phyloP scores from a whole-genome alignment of 2,329 filamentous ascomycete genomes.

The Gremmenia infestans region DNA sequence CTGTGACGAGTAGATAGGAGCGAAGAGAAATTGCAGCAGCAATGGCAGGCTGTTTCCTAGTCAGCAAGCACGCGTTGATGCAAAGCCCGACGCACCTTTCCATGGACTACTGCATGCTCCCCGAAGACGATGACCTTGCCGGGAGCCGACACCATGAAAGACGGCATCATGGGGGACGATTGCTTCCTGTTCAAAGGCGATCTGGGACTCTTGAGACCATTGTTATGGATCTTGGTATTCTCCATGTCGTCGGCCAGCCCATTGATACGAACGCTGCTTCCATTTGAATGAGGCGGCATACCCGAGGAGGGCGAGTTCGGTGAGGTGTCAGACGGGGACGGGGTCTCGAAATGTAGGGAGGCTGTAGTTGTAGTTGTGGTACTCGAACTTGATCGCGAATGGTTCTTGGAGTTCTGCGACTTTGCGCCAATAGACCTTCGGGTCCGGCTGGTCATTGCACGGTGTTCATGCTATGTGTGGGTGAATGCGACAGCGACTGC shows the following conservation, averaged over 20 bases:
- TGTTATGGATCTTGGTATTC: slow-evolving; percentile 20
- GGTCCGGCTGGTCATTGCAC: slow-evolving; percentile 3
- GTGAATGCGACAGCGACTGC: background rate
- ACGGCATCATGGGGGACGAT: slow-evolving; percentile 67
- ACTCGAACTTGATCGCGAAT: slow-evolving; percentile 18
- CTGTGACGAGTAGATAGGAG: slow-evolving; percentile 93
- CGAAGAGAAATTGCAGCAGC: slow-evolving; percentile 91
- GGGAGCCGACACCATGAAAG: slow-evolving; percentile 97
- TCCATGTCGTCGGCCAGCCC: slow-evolving; percentile 14
- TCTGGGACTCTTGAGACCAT: slow-evolving; percentile 19
- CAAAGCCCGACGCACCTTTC: slow-evolving; percentile 58
- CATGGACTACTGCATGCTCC: slow-evolving; percentile 96
- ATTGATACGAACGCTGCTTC: slow-evolving; percentile 5
- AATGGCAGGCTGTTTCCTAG: slow-evolving; percentile 65
- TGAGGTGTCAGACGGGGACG: slow-evolving; percentile 22
- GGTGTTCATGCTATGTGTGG: background rate
- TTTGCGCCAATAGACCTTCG: slow-evolving; percentile 2
- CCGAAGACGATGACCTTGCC: slow-evolving; percentile 98
- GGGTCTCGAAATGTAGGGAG: slow-evolving; percentile 19
- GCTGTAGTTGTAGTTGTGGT: slow-evolving; percentile 23
- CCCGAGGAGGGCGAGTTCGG: slow-evolving; percentile 14
- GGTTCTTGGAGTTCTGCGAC: background rate
- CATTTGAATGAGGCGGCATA: slow-evolving; percentile 16
- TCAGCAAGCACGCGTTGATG: slow-evolving; percentile 3
- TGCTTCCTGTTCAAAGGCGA: slow-evolving; percentile 44